Base-by-base conservation (phyloP, 2,329 filamentous ascomycete species). In the Fusarium agapanthi region DNA sequence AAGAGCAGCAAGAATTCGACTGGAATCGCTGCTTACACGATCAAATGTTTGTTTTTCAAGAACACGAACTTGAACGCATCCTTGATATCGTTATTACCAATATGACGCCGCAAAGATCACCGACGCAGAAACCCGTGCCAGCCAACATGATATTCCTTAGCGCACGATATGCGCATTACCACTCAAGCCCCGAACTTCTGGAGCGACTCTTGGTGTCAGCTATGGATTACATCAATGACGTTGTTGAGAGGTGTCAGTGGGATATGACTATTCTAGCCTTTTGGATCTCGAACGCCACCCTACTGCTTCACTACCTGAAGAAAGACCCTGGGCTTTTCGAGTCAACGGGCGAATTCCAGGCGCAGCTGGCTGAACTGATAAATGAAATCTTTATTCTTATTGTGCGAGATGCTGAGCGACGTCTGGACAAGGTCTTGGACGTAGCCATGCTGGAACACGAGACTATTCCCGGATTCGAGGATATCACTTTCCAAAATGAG, bases 1-100 rank as follows among this genome's bases (percentile, higher is more conserved):
- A 97, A 77, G 95, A 98, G 65, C 90, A 91, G 63, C 95, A 97
- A 78, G 96, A 98, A 72, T 99, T 99, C 78, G 92, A 98, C 68
- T 99, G 96, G 96, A 93, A 93, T 72, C 89, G 93, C 76, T 99
- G 96, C 81, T 86, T 97, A 54, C 94, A 98, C 80, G 96, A 99
- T 80, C 96, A 99, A 81, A 99, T 99, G 96, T 99, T 99, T 80
- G 96, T 99, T 41, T 99, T 99, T 80, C 96, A 99, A 81, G 95
- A 98, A 75, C 92, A 90, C 79, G 95, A 99, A 79, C 88, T 99
- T 57, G 93, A 95, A 65, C 91, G 92, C 65, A 98, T 99, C 77
- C 88, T 99, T 74, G 93, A 97, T 79, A 96, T 98, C 61, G 91
- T 98, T 79, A 97, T 99, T 79, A 98, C 95, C 69, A 95, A 96